These are phyloP conservation scores for Ustilago crameri DNA, from an alignment of 1,284 basidiomycete species.

Conservation along the genomic window DNA sequence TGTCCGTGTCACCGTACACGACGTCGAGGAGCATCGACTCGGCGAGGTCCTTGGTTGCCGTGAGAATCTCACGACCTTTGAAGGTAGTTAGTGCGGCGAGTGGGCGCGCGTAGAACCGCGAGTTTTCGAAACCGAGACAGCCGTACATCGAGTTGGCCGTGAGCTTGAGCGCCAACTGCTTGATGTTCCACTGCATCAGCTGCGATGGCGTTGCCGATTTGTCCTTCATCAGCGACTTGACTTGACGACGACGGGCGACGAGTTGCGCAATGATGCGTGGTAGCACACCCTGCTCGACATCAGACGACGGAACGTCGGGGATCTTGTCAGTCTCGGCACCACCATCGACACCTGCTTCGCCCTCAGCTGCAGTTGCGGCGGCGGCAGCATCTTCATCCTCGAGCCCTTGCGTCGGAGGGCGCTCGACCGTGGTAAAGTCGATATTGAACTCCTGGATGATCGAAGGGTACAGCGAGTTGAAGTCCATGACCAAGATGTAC, in stretches of 20 bases:
- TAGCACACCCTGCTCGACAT: constrained; percentile 84
- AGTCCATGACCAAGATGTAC: constrained; percentile 98
- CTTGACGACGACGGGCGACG: constrained; percentile 86
- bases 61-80: constrained; percentile 97
- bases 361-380: constrained; percentile 11
- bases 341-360: constrained; percentile 22
- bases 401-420: constrained; percentile 72
- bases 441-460: constrained; percentile 99
- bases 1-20: constrained; percentile 98
- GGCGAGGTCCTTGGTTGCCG: constrained; percentile 89
- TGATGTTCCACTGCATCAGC: constrained; percentile 90
- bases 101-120: constrained; percentile 95
- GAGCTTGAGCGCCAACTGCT: constrained; percentile 95
- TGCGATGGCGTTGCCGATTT: constrained; percentile 80
- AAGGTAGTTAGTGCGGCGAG: constrained; percentile 95
- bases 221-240: constrained; percentile 96
- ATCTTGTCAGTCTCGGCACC: constrained; percentile 74
- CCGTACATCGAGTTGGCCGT: constrained; percentile 99
- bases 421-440: constrained; percentile 95
- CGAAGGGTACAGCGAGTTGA: constrained; percentile 98
- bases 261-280: constrained; percentile 95
- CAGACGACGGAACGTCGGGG: constrained; percentile 83
- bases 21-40: constrained; percentile 91
- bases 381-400: constrained; percentile 21
- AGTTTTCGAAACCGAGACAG: constrained; percentile 97